These are phyloP conservation scores for Castanea sativa DNA, from an alignment of 306 rosid species.

Conservation along the genomic window DNA sequence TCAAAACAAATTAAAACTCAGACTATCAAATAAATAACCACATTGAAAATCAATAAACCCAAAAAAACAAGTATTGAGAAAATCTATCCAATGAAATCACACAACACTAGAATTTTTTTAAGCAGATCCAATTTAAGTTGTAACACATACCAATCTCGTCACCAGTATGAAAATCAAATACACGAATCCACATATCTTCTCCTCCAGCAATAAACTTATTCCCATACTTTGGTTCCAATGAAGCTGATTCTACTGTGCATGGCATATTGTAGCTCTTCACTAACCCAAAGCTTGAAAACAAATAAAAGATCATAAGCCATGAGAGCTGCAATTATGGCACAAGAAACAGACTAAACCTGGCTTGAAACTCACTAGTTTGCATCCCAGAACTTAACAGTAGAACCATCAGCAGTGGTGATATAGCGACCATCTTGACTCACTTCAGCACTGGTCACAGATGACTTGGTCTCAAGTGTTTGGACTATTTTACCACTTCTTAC, in stretches of 20 bases:
- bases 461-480: conserved; percentile 87
- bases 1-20: not conserved
- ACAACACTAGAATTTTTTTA: not conserved
- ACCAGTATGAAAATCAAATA: conserved; percentile 90
- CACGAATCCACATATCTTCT: conserved; percentile 98
- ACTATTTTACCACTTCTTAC: conserved; percentile 87
- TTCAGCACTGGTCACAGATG: conserved; percentile 95
- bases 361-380: conserved; percentile 75
- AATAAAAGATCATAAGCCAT: conserved; percentile 24
- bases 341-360: not conserved
- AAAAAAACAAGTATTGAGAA: not conserved
- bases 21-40: not conserved
- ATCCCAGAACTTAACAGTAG: conserved; percentile 97
- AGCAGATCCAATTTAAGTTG: not conserved
- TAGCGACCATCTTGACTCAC: conserved; percentile 98
- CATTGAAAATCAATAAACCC: not conserved
- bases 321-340: conserved; percentile 5
- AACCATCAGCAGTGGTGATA: conserved; percentile 96
- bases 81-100: not conserved
- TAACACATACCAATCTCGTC: conserved; percentile 76
- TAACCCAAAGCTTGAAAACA: conserved; percentile 71
- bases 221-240: conserved; percentile 92
- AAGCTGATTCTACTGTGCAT: conserved; percentile 88
- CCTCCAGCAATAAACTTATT: conserved; percentile 95
- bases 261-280: conserved; percentile 97